These are phyloP conservation scores for Myxozyma vanderwaltii DNA, from an alignment of 805 yeast genomes.

Conservation along the genomic window DNA sequence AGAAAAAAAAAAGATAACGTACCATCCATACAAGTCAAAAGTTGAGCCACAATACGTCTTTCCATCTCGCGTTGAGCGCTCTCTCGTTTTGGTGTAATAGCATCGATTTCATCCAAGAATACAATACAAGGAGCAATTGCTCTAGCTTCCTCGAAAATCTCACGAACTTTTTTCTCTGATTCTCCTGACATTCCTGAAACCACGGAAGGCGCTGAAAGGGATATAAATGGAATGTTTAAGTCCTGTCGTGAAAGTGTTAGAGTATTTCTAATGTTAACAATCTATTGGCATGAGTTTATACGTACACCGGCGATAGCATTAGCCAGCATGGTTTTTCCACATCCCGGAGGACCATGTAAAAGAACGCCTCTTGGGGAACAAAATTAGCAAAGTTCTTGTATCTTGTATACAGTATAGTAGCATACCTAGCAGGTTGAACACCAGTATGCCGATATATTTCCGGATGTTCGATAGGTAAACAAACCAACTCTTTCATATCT, in stretches of 20 bases:
- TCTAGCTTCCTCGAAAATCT: conserved; percentile 86
- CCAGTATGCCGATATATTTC: conserved; percentile 87
- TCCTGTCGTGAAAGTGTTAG: conserved; percentile 55
- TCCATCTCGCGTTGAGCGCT: conserved; percentile 99
- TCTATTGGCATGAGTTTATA: not conserved
- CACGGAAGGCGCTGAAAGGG: conserved; percentile 90
- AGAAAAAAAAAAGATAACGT: not conserved
- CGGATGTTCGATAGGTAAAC: conserved; percentile 90
- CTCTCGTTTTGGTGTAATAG: conserved; percentile 96
- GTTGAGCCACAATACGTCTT: conserved; percentile 91
- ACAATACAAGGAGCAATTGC: conserved; percentile 86
- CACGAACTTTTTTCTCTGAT: conserved; percentile 90
- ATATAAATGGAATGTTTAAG: conserved; percentile 86
- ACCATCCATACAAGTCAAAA: conserved; percentile 93
- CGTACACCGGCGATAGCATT: conserved; percentile 72
- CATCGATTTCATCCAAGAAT: conserved; percentile 96
- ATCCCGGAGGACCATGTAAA: conserved; percentile 98
- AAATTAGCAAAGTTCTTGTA: not conserved
- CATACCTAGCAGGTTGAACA: conserved; percentile 74
- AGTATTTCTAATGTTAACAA: not conserved
- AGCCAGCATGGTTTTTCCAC: conserved; percentile 96
- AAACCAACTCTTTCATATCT: conserved; percentile 85
- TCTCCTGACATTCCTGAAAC: conserved; percentile 99
- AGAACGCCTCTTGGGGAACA: conserved; percentile 67
- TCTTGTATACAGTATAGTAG: not conserved